Evolutionary conservation across 257 asterid species (phyloP).

Genomic region (Mitragyna speciosa): DNA sequence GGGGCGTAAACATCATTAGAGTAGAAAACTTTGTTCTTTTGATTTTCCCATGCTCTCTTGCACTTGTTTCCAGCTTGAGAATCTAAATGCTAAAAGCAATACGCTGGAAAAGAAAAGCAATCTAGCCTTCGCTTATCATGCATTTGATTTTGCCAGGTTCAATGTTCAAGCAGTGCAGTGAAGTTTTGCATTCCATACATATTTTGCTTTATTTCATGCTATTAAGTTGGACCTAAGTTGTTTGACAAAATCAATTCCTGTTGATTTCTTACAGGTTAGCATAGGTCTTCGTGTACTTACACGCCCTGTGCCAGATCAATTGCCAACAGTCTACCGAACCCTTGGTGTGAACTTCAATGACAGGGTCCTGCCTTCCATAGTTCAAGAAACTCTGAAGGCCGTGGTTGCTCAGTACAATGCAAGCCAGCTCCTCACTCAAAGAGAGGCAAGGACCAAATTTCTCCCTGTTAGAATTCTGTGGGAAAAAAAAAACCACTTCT

Average conservation of each 20-base stretch:
- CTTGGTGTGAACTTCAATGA: constrained; percentile 84
- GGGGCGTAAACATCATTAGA: not conserved
- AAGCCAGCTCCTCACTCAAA: constrained; percentile 84
- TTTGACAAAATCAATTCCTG: not conserved
- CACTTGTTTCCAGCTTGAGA: not conserved
- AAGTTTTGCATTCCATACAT: not conserved
- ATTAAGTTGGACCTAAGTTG: not conserved
- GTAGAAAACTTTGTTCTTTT: too few relatives aligned
- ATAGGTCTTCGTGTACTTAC: constrained; percentile 83
- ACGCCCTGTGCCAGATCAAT: constrained; percentile 73
- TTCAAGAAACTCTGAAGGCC: constrained; percentile 79
- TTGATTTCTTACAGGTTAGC: constrained; percentile 52
- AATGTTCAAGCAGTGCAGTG: not conserved
- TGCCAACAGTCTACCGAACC: constrained; percentile 69
- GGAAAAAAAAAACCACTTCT: not conserved
- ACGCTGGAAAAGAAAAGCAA: too few relatives aligned
- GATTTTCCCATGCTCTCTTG: not conserved
- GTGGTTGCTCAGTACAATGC: constrained; percentile 89
- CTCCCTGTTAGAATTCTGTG: too few relatives aligned
- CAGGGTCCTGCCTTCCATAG: constrained; percentile 76
- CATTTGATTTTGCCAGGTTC: not conserved
- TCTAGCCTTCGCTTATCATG: not conserved
- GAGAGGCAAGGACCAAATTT: constrained; percentile 50
- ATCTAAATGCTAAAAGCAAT: not conserved
- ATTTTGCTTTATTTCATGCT: not conserved